phyloP scores from a whole-genome alignment of 495 filamentous ascomycete species.

The Aspergillus baeticus region DNA sequence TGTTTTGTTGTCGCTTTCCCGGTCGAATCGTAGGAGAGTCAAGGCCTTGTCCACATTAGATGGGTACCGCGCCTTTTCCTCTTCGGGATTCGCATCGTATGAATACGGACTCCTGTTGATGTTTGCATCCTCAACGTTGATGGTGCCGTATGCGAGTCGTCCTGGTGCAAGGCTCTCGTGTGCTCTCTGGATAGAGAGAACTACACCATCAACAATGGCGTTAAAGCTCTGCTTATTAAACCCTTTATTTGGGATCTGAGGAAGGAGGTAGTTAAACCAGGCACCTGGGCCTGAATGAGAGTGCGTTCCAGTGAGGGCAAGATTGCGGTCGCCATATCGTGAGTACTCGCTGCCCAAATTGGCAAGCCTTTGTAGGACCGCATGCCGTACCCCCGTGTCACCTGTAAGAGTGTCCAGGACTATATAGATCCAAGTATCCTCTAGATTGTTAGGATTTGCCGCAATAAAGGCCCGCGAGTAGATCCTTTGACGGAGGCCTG shows the following conservation, averaged over 20 bases:
- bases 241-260: slow-evolving; percentile 87
- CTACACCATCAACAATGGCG: slow-evolving; percentile 84
- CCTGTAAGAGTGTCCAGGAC: slow-evolving; percentile 86
- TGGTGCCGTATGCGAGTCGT: slow-evolving; percentile 68
- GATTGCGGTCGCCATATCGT: slow-evolving; percentile 76
- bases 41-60: slow-evolving; percentile 82
- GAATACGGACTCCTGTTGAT: slow-evolving; percentile 88
- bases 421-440: slow-evolving; percentile 82
- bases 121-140: slow-evolving; percentile 77
- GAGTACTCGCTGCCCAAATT: slow-evolving; percentile 66
- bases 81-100: slow-evolving; percentile 84
- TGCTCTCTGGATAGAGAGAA: slow-evolving; percentile 77
- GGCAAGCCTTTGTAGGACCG: slow-evolving; percentile 71
- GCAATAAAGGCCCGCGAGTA: slow-evolving; percentile 92
- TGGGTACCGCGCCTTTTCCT: slow-evolving; percentile 73
- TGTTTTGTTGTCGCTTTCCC: slow-evolving; percentile 67
- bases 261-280: slow-evolving; percentile 95
- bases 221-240: slow-evolving; percentile 88
- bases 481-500: slow-evolving; percentile 83
- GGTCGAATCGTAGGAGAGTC: slow-evolving; percentile 78
- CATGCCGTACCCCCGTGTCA: slow-evolving; percentile 86
- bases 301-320: slow-evolving; percentile 91
- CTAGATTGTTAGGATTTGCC: slow-evolving; percentile 61
- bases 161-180: slow-evolving; percentile 74
- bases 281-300: slow-evolving; percentile 90